phyloP scores from a whole-genome alignment of 176 grass and related monocot species.

The Poa pratensis region DNA sequence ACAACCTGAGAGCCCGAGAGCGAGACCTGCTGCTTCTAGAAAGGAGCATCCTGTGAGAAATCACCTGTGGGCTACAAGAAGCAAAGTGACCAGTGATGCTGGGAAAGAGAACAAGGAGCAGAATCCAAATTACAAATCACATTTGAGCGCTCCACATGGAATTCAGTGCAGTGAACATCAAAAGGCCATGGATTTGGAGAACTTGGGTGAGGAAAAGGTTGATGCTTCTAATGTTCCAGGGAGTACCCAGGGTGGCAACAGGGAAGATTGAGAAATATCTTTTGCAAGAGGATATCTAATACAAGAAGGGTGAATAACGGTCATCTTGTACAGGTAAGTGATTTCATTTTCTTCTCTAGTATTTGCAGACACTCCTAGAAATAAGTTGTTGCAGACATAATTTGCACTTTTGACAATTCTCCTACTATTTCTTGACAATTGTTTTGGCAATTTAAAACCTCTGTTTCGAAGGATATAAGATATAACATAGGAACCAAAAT shows the following conservation, averaged over 20 bases:
- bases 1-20: conserved; percentile 42
- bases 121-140: conserved; percentile 37
- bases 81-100: conserved; percentile 34
- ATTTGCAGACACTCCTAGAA: neutral
- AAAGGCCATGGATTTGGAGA: conserved; percentile 20
- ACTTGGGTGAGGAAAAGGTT: neutral
- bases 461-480: neutral
- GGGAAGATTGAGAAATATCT: conserved; percentile 24
- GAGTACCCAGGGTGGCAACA: conserved; percentile 12
- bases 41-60: conserved; percentile 43
- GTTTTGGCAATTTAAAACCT: neutral
- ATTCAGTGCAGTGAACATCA: conserved; percentile 28
- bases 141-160: conserved; percentile 9
- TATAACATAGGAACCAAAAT: neutral
- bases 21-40: conserved; percentile 14
- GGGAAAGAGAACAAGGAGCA: conserved; percentile 70
- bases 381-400: neutral
- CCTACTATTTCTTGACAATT: neutral
- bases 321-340: conserved; percentile 35
- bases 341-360: neutral
- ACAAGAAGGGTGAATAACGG: conserved; percentile 19
- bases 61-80: conserved; percentile 46
- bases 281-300: conserved; percentile 29
- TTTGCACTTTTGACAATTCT: conserved; percentile 1
- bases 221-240: conserved; percentile 11